Percentiles rank a stretch among this genome's conserved stretches.
phyloP scores from a whole-genome alignment of 108 stramenopile genomes.

The Fragilariopsis cylindrus region DNA sequence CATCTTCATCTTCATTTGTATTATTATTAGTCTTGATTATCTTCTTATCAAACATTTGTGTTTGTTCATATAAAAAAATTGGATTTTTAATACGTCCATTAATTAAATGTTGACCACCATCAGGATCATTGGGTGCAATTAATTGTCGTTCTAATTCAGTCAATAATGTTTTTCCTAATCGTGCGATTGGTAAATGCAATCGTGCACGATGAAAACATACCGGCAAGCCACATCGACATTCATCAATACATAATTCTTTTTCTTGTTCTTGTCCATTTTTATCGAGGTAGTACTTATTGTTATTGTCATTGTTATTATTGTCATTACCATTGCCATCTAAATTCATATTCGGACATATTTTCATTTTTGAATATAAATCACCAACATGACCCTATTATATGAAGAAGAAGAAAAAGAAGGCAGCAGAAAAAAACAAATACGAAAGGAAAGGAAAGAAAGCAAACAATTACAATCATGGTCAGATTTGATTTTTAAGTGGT shows the following conservation, averaged over 20 bases:
- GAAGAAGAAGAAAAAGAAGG: too few species aligned
- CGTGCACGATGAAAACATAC: background rate
- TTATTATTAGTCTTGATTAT: too few species aligned
- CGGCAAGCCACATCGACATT: background rate
- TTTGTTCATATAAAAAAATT: conserved; percentile 2
- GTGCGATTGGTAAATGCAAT: background rate
- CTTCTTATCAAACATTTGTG: background rate
- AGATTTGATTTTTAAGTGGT: background rate
- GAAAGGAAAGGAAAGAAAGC: background rate
- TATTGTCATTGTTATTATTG: background rate
- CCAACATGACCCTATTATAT: conserved; percentile 10
- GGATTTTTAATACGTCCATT: background rate
- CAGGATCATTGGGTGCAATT: background rate
- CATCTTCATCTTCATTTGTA: too few species aligned
- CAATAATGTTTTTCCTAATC: background rate
- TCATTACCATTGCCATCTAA: too few species aligned
- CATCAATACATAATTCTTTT: background rate
- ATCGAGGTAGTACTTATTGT: background rate
- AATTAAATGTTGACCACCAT: background rate
- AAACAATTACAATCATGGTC: background rate
- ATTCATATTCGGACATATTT: conserved; percentile 7
- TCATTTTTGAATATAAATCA: conserved; percentile 19
- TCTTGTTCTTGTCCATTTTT: too few species aligned
- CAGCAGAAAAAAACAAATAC: background rate
- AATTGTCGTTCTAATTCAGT: background rate